Percentiles rank a stretch among this genome's conserved stretches.
Evolutionary conservation across 345 rosid species (phyloP).

Genomic region (Ceriops zippeliana): DNA sequence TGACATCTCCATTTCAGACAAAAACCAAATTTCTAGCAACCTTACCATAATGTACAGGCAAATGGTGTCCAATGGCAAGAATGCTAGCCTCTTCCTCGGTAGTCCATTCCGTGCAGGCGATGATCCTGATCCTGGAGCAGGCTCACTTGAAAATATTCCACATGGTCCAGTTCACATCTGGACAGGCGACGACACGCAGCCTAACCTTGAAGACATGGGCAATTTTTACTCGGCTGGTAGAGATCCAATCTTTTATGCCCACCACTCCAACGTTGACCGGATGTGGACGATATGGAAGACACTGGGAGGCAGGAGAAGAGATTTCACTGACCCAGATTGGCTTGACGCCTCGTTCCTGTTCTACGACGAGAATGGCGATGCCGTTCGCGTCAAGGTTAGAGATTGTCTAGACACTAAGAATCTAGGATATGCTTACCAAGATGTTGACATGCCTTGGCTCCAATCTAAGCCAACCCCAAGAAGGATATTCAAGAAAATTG

Average conservation of each 20-base stretch:
- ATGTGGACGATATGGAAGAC: slow-evolving; percentile 61
- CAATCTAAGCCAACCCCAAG: slow-evolving; percentile 47
- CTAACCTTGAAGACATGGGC: slow-evolving; percentile 59
- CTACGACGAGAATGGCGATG: slow-evolving; percentile 55
- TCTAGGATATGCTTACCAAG: slow-evolving; percentile 42
- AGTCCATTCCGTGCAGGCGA: slow-evolving; percentile 50
- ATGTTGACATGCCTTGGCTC: slow-evolving; percentile 53
- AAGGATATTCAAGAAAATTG: slow-evolving; percentile 22
- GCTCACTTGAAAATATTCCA: slow-evolving; percentile 50
- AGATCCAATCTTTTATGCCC: slow-evolving; percentile 57
- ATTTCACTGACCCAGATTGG: slow-evolving; percentile 55
- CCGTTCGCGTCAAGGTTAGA: slow-evolving; percentile 49
- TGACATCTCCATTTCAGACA: slow-evolving; percentile 16
- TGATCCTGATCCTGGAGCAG: slow-evolving; percentile 46
- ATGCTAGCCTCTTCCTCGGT: slow-evolving; percentile 46
- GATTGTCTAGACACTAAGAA: slow-evolving; percentile 44
- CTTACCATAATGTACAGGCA: slow-evolving; percentile 56
- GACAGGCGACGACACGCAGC: slow-evolving; percentile 48
- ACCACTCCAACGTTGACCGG: slow-evolving; percentile 58
- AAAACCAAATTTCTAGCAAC: slow-evolving; percentile 32
- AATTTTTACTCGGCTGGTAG: slow-evolving; percentile 56
- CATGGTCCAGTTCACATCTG: slow-evolving; percentile 48
- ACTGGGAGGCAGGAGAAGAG: slow-evolving; percentile 42
- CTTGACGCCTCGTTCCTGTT: slow-evolving; percentile 45
- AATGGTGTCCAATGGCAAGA: slow-evolving; percentile 51